These are phyloP conservation scores for Cryptosporidium viatorum DNA, from an alignment of 169 alveolate species.

Conservation along the genomic window DNA sequence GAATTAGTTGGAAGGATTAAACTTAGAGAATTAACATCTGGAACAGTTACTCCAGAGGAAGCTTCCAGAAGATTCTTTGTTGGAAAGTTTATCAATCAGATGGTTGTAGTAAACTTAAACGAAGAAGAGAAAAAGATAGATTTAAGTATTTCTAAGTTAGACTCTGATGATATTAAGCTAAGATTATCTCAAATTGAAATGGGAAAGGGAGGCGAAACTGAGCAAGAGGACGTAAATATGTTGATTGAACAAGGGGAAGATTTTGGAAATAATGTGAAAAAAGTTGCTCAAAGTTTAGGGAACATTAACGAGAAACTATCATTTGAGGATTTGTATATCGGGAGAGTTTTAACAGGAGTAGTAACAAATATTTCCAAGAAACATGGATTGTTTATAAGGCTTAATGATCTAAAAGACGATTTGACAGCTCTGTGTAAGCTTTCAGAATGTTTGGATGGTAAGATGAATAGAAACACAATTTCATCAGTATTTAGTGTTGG, in stretches of 20 bases:
- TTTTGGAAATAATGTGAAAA: not conserved
- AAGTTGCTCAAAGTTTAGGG: not conserved
- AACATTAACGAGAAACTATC: slow-evolving; percentile 13
- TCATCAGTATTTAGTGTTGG: slow-evolving; percentile 39
- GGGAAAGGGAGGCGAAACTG: not conserved
- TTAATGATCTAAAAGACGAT: slow-evolving; percentile 20
- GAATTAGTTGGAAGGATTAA: slow-evolving; percentile 65
- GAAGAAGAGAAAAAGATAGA: slow-evolving; percentile 43
- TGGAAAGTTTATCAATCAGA: slow-evolving; percentile 28
- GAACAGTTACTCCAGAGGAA: slow-evolving; percentile 60
- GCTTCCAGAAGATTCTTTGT: slow-evolving; percentile 11
- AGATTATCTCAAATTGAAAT: slow-evolving; percentile 42
- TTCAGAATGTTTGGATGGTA: slow-evolving; percentile 33
- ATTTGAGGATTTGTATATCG: slow-evolving; percentile 50
- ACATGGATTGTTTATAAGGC: slow-evolving; percentile 38
- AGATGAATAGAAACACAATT: not conserved
- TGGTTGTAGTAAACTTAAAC: slow-evolving; percentile 1
- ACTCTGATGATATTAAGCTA: slow-evolving; percentile 48
- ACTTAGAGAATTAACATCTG: slow-evolving; percentile 41
- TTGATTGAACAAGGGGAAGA: not conserved
- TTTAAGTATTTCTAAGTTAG: slow-evolving; percentile 48
- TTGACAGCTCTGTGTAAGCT: slow-evolving; percentile 18
- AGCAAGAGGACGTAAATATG: not conserved
- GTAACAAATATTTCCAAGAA: slow-evolving; percentile 29
- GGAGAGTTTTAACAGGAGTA: slow-evolving; percentile 50